Evolutionary conservation across 352 stramenopile genomes (phyloP).

Genomic region (Pythium aquatile): DNA sequence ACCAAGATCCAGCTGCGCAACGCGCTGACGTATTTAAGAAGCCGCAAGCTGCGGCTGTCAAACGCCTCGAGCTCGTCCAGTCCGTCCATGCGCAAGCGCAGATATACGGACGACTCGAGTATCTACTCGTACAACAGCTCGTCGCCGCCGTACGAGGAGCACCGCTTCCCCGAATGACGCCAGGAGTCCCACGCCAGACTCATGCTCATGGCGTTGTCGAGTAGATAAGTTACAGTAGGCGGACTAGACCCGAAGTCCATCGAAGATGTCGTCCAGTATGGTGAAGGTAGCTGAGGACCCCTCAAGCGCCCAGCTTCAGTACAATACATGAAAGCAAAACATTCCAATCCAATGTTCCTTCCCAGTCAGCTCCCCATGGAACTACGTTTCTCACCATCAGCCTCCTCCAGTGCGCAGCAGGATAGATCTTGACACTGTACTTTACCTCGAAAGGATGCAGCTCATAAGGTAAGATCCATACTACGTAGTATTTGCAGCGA

Average conservation of each 20-base stretch:
- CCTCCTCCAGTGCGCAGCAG: no score
- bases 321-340: not conserved
- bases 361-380: no score
- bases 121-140: constrained; percentile 48
- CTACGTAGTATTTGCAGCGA: no score
- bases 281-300: not conserved
- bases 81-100: constrained; percentile 36
- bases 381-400: no score
- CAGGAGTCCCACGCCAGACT: constrained; percentile 11
- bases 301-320: not conserved
- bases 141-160: constrained; percentile 57
- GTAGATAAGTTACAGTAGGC: constrained; percentile 19
- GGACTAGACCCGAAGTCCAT: not conserved
- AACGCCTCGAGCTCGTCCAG: constrained; percentile 24
- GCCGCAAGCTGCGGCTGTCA: constrained; percentile 49
- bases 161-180: constrained; percentile 48
- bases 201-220: constrained; percentile 16
- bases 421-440: no score
- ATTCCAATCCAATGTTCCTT: not conserved
- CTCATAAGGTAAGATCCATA: no score
- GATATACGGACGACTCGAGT: constrained; percentile 38
- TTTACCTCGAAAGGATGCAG: no score
- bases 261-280: constrained; percentile 3
- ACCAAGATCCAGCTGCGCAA: constrained; percentile 84
- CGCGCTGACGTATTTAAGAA: constrained; percentile 79